These are phyloP conservation scores for Colletotrichum salicis DNA, from an alignment of 2,329 filamentous ascomycete species.

Conservation along the genomic window DNA sequence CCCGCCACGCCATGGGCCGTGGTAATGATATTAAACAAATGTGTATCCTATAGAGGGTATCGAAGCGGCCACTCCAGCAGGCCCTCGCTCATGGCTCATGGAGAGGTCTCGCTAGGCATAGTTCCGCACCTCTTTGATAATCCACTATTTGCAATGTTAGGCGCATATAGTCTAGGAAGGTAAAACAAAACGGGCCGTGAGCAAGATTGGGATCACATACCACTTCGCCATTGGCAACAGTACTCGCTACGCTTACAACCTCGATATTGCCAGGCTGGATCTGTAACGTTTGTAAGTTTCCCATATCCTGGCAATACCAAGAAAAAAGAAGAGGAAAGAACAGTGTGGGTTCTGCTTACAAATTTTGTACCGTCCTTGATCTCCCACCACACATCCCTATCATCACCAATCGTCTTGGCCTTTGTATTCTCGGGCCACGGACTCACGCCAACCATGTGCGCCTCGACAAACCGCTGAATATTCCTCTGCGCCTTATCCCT, in stretches of 20 bases:
- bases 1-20: too few relatives aligned
- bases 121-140: constrained; percentile 66
- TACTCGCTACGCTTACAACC: constrained; percentile 77
- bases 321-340: too few relatives aligned
- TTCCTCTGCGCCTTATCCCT: constrained; percentile 82
- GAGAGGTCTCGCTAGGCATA: constrained; percentile 41
- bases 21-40: too few relatives aligned
- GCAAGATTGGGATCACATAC: constrained; percentile 48
- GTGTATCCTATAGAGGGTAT: too few relatives aligned
- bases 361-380: constrained; percentile 72
- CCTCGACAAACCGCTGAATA: constrained; percentile 82
- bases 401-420: constrained; percentile 72
- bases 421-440: constrained; percentile 79
- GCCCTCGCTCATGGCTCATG: not conserved
- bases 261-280: constrained; percentile 84
- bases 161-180: too few relatives aligned
- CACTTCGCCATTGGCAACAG: constrained; percentile 88
- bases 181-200: not conserved
- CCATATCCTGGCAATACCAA: not conserved
- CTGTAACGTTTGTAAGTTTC: constrained; percentile 48
- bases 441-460: constrained; percentile 79
- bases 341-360: constrained; percentile 56
- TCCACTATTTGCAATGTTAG: constrained; percentile 63
- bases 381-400: constrained; percentile 85
- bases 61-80: not conserved